These are phyloP conservation scores for Iberis pinnata DNA, from an alignment of 345 rosid species.

Conservation along the genomic window DNA sequence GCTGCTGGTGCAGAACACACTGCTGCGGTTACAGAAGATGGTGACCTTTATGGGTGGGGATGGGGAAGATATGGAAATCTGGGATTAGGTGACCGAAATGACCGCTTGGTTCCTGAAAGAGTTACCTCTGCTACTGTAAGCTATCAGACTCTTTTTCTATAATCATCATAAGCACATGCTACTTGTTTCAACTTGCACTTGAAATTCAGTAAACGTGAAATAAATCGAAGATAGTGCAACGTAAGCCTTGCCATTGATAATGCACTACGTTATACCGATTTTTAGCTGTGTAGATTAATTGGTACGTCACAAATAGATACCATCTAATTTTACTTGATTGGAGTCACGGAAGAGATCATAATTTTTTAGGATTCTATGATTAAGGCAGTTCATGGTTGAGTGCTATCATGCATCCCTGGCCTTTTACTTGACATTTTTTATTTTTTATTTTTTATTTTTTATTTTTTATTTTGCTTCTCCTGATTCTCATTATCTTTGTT, in stretches of 20 bases:
- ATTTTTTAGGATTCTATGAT: no score
- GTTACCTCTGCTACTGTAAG: conserved; percentile 59
- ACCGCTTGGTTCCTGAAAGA: conserved; percentile 82
- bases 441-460: no score
- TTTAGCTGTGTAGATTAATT: conserved; percentile 4
- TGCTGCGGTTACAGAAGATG: conserved; percentile 86
- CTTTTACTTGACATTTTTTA: no score
- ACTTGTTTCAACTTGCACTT: conserved; percentile 5
- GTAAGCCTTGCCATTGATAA: not conserved
- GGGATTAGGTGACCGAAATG: conserved; percentile 92
- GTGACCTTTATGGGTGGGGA: conserved; percentile 97
- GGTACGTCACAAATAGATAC: not conserved
- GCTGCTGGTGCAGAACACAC: conserved; percentile 99
- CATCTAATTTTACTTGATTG: conserved; percentile 1
- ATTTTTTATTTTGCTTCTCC: conserved; percentile 1
- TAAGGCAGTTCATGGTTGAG: conserved; percentile 2
- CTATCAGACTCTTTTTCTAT: conserved; percentile 20
- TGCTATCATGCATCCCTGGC: not conserved
- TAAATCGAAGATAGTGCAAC: not conserved
- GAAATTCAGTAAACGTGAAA: conserved; percentile 1
- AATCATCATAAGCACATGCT: not conserved
- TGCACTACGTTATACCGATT: not conserved
- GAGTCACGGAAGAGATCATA: no score
- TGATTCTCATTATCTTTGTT: conserved; percentile 20
- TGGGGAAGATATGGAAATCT: conserved; percentile 97